A percentile compares a stretch with the other conserved stretches of the same genome.
phyloP scores from a whole-genome alignment of 2,329 filamentous ascomycete genomes.

The Penicillium sp. region DNA sequence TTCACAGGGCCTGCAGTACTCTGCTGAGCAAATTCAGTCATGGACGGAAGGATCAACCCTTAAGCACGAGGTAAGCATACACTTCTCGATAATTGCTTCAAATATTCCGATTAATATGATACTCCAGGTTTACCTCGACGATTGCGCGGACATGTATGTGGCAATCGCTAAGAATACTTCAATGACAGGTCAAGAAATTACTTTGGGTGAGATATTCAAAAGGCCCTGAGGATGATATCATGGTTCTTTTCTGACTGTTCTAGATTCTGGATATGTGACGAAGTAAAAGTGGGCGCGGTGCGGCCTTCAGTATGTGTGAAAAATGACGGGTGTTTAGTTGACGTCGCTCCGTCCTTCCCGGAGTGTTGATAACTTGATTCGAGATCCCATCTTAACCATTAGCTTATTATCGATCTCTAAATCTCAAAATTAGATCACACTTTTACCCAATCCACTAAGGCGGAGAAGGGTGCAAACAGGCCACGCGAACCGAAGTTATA shows the following conservation, averaged over 20 bases:
- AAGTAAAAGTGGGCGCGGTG: not conserved
- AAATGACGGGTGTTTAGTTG: not conserved
- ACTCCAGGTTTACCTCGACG: constrained; percentile 26
- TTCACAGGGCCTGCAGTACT: not conserved
- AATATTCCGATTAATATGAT: not conserved
- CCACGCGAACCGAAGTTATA: not conserved
- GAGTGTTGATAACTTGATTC: not conserved
- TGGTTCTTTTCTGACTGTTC: not conserved
- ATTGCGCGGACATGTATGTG: constrained; percentile 28
- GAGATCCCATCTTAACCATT: not conserved
- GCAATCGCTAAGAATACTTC: constrained; percentile 30
- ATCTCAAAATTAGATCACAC: too few relatives aligned
- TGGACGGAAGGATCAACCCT: not conserved
- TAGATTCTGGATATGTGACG: not conserved
- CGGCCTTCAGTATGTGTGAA: not conserved
- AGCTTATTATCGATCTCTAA: too few relatives aligned
- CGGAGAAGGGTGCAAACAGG: not conserved
- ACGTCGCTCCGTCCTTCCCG: not conserved
- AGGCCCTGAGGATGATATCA: not conserved
- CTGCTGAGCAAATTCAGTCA: not conserved
- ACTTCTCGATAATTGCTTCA: not conserved
- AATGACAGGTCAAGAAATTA: constrained; percentile 34
- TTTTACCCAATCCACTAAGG: not conserved
- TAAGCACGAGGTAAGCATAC: not conserved
- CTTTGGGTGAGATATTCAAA: constrained; percentile 23